Conservation (phyloP, 1,139 yeast genomes). For the Waltiozyma sp. region DNA sequence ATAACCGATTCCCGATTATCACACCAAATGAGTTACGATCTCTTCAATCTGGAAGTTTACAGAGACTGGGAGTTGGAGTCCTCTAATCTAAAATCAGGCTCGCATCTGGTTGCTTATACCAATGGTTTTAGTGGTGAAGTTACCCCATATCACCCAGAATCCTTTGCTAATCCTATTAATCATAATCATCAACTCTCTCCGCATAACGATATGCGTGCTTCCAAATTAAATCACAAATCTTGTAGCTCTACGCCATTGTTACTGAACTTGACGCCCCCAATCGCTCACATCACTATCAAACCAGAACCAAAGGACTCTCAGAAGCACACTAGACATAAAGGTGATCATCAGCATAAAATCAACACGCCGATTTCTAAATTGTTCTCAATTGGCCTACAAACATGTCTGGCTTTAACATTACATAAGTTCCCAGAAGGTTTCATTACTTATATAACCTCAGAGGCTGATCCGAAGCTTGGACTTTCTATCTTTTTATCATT, state of each 20-base stretch:
- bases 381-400: conserved; percentile 79
- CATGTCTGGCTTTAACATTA: conserved; percentile 74
- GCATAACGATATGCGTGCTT: too few relatives aligned
- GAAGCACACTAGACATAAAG: conserved; percentile 12
- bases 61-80: conserved; percentile 7
- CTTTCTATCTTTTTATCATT: conserved; percentile 72
- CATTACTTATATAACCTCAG: conserved; percentile 69
- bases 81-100: conserved; percentile 3
- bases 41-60: conserved; percentile 17
- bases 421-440: conserved; percentile 96
- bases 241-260: not conserved
- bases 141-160: not conserved
- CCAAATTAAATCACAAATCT: not conserved
- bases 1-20: conserved; percentile 9
- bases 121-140: not conserved
- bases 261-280: conserved; percentile 6
- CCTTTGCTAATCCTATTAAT: not conserved
- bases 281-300: conserved; percentile 3
- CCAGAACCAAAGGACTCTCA: conserved; percentile 13
- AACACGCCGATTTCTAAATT: conserved; percentile 69
- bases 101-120: conserved; percentile 16
- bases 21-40: conserved; percentile 14
- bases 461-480: conserved; percentile 66
- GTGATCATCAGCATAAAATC: conserved; percentile 66
- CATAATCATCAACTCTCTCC: not conserved